Base-by-base conservation (phyloP, 2,329 filamentous ascomycete genomes). In the Gnomoniopsis smithogilvyi region DNA sequence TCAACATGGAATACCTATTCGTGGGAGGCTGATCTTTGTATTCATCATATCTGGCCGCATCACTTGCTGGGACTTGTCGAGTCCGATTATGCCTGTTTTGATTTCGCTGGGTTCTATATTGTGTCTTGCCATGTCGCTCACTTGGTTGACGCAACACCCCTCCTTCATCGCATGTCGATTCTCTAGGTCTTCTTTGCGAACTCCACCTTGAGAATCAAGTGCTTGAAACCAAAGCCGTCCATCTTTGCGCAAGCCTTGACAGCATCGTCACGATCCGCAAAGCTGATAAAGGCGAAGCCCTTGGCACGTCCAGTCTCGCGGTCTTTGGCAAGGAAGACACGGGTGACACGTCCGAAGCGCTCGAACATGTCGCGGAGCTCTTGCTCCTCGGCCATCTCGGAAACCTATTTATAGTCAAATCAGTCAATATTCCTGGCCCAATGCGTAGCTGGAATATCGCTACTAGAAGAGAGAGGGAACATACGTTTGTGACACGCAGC, bases 281-380 rank as follows among this genome's bases (percentile, higher is more conserved):
- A 99, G 76, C 91, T 96, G 82, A 99, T 96, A 76, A 99, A 99
- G 26, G 96, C 96, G 74, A 99, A 99, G 64, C 95, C 95, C 86
- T 99, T 99, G 68, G 95, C 95, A 74, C 94, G 81, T 62, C 92
- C 91, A 45, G 95, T 99, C 70, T 99, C 95, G 73, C 95, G 84
- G 80, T 99, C 95, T 84, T 97, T 98, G 69, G 95, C 95, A 70
- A 99, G 78, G 83, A 99, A 99, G 53, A 99, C 95, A 75, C 95
- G 88, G 59, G 94, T 98, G 72, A 99, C 95, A 67, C 93, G 91
- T 71, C 95, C 95, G 74, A 95, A 97, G 67, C 95, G 87, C 80
- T 96, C 93, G 81, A 99, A 99, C 87, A 99, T 93, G 74, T 96
- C 92, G 73, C 95, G 91, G 66, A 99, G 83, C 76, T 99, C 95